Evolutionary conservation across 2,329 filamentous ascomycete genomes (phyloP).

Genomic region (Monascus ruber): DNA sequence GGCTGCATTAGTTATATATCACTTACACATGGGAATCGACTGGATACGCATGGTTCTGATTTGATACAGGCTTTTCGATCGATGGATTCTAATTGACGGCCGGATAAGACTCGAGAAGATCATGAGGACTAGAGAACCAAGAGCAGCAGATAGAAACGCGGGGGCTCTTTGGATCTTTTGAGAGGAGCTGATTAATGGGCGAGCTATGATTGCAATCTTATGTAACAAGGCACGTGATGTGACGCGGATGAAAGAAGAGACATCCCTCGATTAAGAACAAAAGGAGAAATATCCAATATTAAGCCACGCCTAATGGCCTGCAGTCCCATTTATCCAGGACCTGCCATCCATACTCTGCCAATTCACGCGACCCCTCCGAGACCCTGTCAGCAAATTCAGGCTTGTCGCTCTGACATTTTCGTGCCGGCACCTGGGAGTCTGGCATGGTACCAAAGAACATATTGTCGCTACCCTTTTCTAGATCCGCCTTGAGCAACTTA

Average conservation of each 20-base stretch:
- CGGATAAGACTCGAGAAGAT: conserved; percentile 15
- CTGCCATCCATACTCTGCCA: conserved; percentile 20
- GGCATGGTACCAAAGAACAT: neutral
- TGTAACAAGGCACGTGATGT: conserved; percentile 3
- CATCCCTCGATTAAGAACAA: neutral
- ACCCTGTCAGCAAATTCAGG: conserved; percentile 1
- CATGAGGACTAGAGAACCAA: conserved; percentile 8
- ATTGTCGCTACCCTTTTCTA: conserved; percentile 6
- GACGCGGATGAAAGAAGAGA: neutral
- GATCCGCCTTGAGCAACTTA: conserved; percentile 8
- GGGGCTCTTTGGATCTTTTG: conserved; percentile 3
- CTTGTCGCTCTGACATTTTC: conserved; percentile 1
- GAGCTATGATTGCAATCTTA: conserved; percentile 3
- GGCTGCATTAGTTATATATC: neutral
- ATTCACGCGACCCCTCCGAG: conserved; percentile 8
- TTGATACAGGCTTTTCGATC: conserved; percentile 3
- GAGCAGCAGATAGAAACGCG: conserved; percentile 4
- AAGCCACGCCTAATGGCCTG: conserved; percentile 23
- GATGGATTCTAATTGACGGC: conserved; percentile 7
- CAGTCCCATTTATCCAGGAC: conserved; percentile 18
- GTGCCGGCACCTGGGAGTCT: neutral
- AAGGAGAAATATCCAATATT: neutral
- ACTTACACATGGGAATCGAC: conserved; percentile 44
- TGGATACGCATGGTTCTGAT: conserved; percentile 38
- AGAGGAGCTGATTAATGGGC: neutral